Base-by-base conservation (phyloP, 352 stramenopile species). In the Phytophthora litchii region DNA sequence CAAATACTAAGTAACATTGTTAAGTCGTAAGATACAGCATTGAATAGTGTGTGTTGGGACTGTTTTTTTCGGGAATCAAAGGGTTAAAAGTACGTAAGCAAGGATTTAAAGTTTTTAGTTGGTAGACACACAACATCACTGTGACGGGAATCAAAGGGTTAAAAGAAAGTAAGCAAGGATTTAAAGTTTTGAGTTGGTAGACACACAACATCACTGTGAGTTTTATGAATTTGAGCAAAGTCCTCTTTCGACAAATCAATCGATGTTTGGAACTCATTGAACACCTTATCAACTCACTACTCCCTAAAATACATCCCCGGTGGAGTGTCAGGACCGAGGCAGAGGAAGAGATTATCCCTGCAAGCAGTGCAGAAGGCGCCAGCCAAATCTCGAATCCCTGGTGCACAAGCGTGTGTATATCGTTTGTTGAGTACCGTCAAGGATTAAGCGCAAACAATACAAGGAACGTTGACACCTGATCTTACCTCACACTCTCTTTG, bases 221-320 rank as follows among this genome's bases (percentile, higher is more conserved):
- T 12, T 13, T 19, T 31, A 47, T 49, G 27, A 36, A 58, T 58
- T 3, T 12, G 10, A 29, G 43, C 50, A 43, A 58, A 13, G 12
- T 19, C 12, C 0, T 19, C 19, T 16, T 35, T 48, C 1, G 7
- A 42, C 12, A 54, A 14, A 1, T 7, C n/a, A 17, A 20, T 16
- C 5, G 47, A 38, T 12, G n/a, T 12, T 9, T 49, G 37, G 27
- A 58, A 58, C 17, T 58, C 50, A 3, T 49, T 8, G n/a, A 49
- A 49, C 9, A 48, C 9, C 19, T 49, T 43, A 4, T 42, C 38
- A 7, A 27, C 25, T n/a, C n/a, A n/a, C n/a, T n/a, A n/a, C n/a
- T n/a, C n/a, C n/a, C n/a, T n/a, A n/a, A n/a, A n/a, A n/a, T n/a
- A n/a, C n/a, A n/a, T n/a, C n/a, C n/a, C n/a, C n/a, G n/a, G n/a